Percentiles rank a stretch among this genome's conserved stretches.
These are phyloP conservation scores for Saccharomyces hybrid DNA, from an alignment of 1,139 yeast genomes.

Conservation along the genomic window DNA sequence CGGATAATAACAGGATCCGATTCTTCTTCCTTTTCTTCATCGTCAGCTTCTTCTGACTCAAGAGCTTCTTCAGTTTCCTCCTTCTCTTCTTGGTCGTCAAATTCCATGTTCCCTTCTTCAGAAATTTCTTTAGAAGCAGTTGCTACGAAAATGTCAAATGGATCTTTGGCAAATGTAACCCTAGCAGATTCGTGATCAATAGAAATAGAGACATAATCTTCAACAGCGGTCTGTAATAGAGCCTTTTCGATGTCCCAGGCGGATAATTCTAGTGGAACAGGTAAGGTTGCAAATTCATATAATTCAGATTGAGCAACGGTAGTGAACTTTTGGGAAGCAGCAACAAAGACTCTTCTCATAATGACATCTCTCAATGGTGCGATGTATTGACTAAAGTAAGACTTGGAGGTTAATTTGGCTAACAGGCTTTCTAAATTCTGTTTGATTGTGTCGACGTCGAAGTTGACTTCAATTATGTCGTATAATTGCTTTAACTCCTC, in stretches of 20 bases:
- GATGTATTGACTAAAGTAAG: slow-evolving; percentile 60
- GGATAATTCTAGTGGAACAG: slow-evolving; percentile 54
- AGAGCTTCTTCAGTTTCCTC: slow-evolving; percentile 46
- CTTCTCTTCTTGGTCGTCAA: slow-evolving; percentile 51
- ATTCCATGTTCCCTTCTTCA: slow-evolving; percentile 56
- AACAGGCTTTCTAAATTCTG: slow-evolving; percentile 53
- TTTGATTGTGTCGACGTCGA: slow-evolving; percentile 50
- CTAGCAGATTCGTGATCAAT: slow-evolving; percentile 82
- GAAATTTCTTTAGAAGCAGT: slow-evolving; percentile 44
- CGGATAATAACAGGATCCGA: slow-evolving; percentile 62
- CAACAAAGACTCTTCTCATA: slow-evolving; percentile 75
- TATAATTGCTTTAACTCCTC: slow-evolving; percentile 68
- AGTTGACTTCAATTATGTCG: slow-evolving; percentile 67
- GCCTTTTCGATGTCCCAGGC: slow-evolving; percentile 75
- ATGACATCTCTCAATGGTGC: slow-evolving; percentile 74
- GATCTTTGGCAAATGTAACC: slow-evolving; percentile 71
- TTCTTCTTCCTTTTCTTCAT: slow-evolving; percentile 32
- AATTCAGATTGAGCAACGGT: slow-evolving; percentile 78
- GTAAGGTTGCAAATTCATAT: slow-evolving; percentile 65
- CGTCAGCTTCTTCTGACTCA: slow-evolving; percentile 27
- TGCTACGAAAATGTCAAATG: slow-evolving; percentile 56
- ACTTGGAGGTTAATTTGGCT: slow-evolving; percentile 52
- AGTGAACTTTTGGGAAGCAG: slow-evolving; percentile 79
- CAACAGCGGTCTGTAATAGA: slow-evolving; percentile 76
- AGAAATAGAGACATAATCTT: slow-evolving; percentile 66